phyloP scores from a whole-genome alignment of 345 rosid genomes.

The Salix udensis region DNA sequence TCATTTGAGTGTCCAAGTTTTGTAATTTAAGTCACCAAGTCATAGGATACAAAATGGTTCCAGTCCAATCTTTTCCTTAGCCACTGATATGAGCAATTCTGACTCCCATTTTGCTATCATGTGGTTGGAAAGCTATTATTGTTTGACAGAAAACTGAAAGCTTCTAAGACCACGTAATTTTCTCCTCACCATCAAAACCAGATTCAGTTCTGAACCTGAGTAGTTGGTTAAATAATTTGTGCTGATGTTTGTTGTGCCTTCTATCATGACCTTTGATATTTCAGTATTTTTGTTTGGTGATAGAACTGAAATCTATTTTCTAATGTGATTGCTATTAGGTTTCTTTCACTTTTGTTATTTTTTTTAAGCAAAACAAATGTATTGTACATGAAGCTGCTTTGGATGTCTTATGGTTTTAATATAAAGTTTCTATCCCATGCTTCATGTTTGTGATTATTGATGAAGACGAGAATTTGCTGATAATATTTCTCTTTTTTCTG shows the following conservation, averaged over 20 bases:
- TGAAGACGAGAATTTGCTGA: constrained; percentile 6
- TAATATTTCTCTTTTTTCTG: constrained; percentile 2
- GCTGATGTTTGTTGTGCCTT: background rate
- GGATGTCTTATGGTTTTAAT: background rate
- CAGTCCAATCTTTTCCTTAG: background rate
- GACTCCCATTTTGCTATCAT: background rate
- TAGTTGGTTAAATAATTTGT: background rate
- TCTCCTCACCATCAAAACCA: background rate
- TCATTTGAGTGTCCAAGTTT: background rate
- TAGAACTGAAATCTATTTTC: background rate
- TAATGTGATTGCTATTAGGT: background rate
- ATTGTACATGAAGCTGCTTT: background rate
- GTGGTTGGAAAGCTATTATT: background rate
- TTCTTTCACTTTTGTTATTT: background rate
- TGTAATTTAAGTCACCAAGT: background rate
- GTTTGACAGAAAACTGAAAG: background rate
- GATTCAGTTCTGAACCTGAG: background rate
- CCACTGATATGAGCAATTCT: background rate
- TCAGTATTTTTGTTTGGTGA: background rate
- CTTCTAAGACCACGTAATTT: background rate
- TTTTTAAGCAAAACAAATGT: background rate
- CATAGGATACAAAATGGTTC: background rate
- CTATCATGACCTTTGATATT: background rate
- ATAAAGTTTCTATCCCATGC: background rate
- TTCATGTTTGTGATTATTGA: background rate